Percentiles rank a stretch among this genome's conserved stretches.
These are phyloP conservation scores for Trichoderma erinaceum DNA, from an alignment of 495 filamentous ascomycete genomes.

Conservation along the genomic window DNA sequence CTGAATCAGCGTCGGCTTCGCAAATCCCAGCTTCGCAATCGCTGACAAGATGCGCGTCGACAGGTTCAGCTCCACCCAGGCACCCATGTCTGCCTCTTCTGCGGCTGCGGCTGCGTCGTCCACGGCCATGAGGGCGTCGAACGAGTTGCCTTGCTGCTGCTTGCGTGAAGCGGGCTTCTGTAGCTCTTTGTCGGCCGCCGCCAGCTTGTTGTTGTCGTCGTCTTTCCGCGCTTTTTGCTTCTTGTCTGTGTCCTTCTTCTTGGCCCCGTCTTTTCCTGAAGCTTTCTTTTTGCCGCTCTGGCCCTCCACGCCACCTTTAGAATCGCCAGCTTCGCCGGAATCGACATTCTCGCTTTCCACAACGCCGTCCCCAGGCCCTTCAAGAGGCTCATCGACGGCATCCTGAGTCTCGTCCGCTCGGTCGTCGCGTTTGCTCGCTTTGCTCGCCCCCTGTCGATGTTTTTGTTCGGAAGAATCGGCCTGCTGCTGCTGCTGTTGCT, in stretches of 20 bases:
- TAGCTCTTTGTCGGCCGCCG: conserved; percentile 9
- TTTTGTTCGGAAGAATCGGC: conserved; percentile 19
- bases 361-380: conserved; percentile 46
- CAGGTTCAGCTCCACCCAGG: conserved; percentile 15
- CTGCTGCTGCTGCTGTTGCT: not conserved
- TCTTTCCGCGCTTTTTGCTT: conserved; percentile 5
- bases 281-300: conserved; percentile 4
- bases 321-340: conserved; percentile 15
- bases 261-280: not conserved
- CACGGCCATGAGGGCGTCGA: conserved; percentile 14
- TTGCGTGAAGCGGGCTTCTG: conserved; percentile 12
- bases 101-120: conserved; percentile 12
- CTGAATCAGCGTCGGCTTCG: conserved; percentile 57
- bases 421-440: conserved; percentile 19
- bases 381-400: conserved; percentile 41
- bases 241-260: conserved; percentile 13
- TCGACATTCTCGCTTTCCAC: conserved; percentile 20
- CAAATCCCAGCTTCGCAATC: conserved; percentile 14
- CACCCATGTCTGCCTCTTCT: conserved; percentile 14
- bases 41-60: conserved; percentile 4
- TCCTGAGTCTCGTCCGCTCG: conserved; percentile 15
- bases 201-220: not conserved
- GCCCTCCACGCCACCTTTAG: conserved; percentile 14
- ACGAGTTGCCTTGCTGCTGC: conserved; percentile 13
- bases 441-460: conserved; percentile 20